Evolutionary conservation across 192 early-diverging fungal genomes (phyloP), one percentile per base, ranked within the genome.

Genomic region (Coemansia sp.): DNA sequence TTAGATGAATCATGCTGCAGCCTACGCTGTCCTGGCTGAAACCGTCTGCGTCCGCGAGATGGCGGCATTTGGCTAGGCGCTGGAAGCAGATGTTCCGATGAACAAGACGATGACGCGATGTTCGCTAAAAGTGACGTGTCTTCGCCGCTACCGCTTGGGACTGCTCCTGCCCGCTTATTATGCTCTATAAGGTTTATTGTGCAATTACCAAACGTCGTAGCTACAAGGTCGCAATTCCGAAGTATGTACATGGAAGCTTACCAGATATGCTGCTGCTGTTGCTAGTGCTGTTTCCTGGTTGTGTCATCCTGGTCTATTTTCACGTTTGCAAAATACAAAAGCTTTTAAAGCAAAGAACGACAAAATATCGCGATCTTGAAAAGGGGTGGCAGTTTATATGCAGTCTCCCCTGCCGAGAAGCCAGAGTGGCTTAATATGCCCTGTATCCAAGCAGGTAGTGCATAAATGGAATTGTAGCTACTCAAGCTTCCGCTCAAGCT

Each of bases 401-500:
- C 23, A 26, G 23, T 26, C 23, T 26, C 23, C 23, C 23, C 4
- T 26, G 23, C 4, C 23, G 4, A 26, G 2, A 26, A 26, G 23
- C 23, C 23, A 26, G n/a, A n/a, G n/a, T 26, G 23, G 23, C 23
- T 26, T 26, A 26, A 26, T n/a, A n/a, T 26, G 23, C 23, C 23
- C 23, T 26, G 4, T 26, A 26, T 26, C 23, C 23, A 26, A 26
- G 23, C 23, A 26, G 23, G 23, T 26, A 26, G 52, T 41, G 52
- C 39, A 41, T 30, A 54, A 40, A 31, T 48, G 37, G 37, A n/a
- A 46, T 12, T 15, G 12, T 40, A 16, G 28, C 16, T 64, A 81
- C 37, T 65, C 70, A 12, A 83, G 68, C 55, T 66, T 83, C 46
- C 82, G 80, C 37, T 77, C 81, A 18, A 81, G 72, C 50, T 84